Evolutionary conservation across 805 yeast genomes (phyloP), one percentile per base, ranked within the genome.

Genomic region (Brettanomyces custersianus): DNA sequence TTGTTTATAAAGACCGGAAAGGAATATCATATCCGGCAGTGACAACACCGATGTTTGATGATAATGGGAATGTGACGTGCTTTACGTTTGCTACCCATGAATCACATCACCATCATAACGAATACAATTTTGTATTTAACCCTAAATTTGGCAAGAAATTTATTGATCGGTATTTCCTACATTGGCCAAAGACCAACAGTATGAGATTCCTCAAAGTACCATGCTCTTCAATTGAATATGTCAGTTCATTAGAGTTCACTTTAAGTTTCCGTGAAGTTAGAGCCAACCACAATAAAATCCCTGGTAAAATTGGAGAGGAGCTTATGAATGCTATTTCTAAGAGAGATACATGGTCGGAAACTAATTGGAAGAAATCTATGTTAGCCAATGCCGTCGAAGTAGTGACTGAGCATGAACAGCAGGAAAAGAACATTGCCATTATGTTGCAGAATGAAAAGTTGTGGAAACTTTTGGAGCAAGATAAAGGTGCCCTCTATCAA

Each of bases 1-100:
- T 83, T 35, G 65, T 78, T 5, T 85, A 62, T 53, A 66, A 74
- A 40, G 79, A 77, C 48, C 53, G 54, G 4, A 51, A 61, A 5
- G 66, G 57, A 4, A 52, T 55, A 12, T 44, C 68, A 1, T 54
- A 62, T 33, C 57, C 72, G 10, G 94, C 87, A 4, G 67, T 80
- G 38, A 57, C 79, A 13, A 23, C 34, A 5, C 15, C 10, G 12
- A 24, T 21, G 19, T 33, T 49, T 40, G 12, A 51, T 40, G 35
- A 48, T 49, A 29, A 38, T 23, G 29, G 47, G 41, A 20, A 48
- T 30, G 37, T 73, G 72, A 8, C 66, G 57, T 48, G 43, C 65
- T 15, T 69, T 68, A 3, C 38, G 13, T 17, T 27, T 16, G 10
- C 12, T 32, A 26, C 12, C 20, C 12, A 20, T 13, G 25, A 18